phyloP scores from a whole-genome alignment of 495 filamentous ascomycete genomes.

The Schizothecium vesticola region DNA sequence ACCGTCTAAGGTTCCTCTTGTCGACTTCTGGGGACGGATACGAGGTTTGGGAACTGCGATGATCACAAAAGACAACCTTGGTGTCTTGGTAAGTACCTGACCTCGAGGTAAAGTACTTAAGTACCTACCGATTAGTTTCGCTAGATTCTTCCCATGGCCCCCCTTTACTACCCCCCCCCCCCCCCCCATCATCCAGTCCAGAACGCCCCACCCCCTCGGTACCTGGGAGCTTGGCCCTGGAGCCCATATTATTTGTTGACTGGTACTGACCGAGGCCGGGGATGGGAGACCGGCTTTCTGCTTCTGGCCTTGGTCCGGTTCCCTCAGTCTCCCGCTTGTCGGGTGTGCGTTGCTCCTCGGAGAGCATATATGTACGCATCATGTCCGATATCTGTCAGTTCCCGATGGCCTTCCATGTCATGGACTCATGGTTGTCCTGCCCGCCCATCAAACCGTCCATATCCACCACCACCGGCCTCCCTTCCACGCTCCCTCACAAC shows the following conservation, averaged over 20 bases:
- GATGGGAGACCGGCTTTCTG: not conserved
- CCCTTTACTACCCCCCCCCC: not conserved
- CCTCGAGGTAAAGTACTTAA: not conserved
- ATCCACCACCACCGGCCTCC: not conserved
- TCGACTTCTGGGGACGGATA: not conserved
- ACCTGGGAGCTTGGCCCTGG: not conserved
- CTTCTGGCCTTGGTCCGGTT: not conserved
- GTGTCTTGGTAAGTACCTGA: not conserved
- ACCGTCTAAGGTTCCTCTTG: not conserved
- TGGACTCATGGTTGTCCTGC: not conserved
- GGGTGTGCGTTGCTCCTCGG: not conserved
- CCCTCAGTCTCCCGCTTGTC: not conserved
- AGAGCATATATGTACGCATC: not conserved
- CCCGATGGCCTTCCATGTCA: slow-evolving; percentile 10
- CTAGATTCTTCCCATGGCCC: not conserved
- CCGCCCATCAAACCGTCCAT: not conserved
- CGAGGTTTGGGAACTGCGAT: not conserved
- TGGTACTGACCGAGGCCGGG: not conserved
- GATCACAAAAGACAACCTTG: not conserved
- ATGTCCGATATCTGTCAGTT: not conserved
- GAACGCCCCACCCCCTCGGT: not conserved
- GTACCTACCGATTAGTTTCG: not conserved
- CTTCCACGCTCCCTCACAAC: not conserved
- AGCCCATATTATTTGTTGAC: not conserved
- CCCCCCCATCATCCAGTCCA: not conserved